Evolutionary conservation across 306 rosid genomes (phyloP).

Genomic region (Fragaria nilgerrensis): DNA sequence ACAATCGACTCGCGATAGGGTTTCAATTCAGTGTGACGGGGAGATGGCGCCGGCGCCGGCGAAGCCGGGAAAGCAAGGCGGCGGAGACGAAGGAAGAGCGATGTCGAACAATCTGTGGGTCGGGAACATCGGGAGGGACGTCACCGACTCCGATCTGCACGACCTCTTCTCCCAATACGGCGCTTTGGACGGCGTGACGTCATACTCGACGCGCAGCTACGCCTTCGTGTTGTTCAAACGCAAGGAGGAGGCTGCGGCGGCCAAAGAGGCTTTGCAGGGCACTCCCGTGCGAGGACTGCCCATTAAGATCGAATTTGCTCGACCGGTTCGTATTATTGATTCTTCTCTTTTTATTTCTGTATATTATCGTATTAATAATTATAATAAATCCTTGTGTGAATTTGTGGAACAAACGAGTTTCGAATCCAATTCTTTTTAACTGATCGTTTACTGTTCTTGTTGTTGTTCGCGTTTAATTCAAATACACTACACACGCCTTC

Average conservation of each 20-base stretch:
- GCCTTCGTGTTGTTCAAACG: conserved; percentile 84
- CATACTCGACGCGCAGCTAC: conserved; percentile 77
- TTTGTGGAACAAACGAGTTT: not conserved
- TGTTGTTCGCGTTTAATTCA: not conserved
- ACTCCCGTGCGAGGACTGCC: conserved; percentile 51
- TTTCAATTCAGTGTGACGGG: not conserved
- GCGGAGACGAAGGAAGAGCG: not conserved
- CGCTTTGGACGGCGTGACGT: conserved; percentile 80
- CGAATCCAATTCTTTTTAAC: not conserved
- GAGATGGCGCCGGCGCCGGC: not conserved
- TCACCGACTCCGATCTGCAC: conserved; percentile 74
- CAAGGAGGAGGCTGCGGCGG: conserved; percentile 84
- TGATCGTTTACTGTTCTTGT: not conserved
- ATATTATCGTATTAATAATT: not conserved
- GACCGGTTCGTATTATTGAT: conserved; percentile 93
- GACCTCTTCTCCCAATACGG: conserved; percentile 74
- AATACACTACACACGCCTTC: not conserved
- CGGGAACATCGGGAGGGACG: conserved; percentile 75
- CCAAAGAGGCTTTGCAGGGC: conserved; percentile 78
- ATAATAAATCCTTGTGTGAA: not conserved
- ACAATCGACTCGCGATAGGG: not conserved
- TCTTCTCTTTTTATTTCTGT: conserved; percentile 32
- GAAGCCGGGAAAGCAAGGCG: not conserved
- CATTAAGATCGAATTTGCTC: conserved; percentile 84
- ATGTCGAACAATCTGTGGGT: conserved; percentile 89